Base-by-base conservation (phyloP, 2,329 filamentous ascomycete genomes). In the Passalora sequoiae region DNA sequence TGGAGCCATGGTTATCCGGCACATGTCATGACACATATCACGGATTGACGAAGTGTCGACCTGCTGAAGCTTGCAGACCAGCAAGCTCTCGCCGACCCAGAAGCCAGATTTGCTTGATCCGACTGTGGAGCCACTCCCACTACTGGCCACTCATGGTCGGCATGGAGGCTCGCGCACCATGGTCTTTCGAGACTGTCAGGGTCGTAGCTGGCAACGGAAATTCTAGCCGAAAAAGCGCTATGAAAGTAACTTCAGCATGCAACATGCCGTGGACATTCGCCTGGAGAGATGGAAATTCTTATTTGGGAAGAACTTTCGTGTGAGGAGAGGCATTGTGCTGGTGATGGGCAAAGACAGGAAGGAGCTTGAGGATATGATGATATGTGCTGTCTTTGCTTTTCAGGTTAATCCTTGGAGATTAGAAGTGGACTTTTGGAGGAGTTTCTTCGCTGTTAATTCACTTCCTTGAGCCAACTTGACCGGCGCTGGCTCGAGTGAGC, bases 371-470 rank as follows among this genome's bases (percentile, higher is more conserved):
- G 30, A 32, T 7, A 32, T 32, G 30, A 32, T 32, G 30, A 13
- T 16, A 17, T 13, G 30, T 17, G 20, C 30, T 17, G 30, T 32
- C 13, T 32, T 32, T 17, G n/a, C 13, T 13, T 17, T 32, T 9
- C 30, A 32, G 13, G 20, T 17, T 13, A 32, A 32, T 3, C 9
- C 2, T 4, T 32, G 30, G 30, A 13, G 30, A 8, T 8, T 6
- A 17, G 30, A 32, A 17, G 30, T 32, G n/a, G 30, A 17, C 5
- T 32, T 37, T 4, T 25, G 33, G 33, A 25, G 24, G 33, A 25
- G 33, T 22, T 16, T 37, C 24, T 13, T 37, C 13, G 19, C 4
- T 37, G 33, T 37, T 21, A 20, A 37, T 37, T 24, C 17, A 37
- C n/a, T 32, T 32, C 8, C 13, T 32, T n/a, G 2, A 17, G 3